These are phyloP conservation scores for Coniella vitis DNA, from an alignment of 2,329 filamentous ascomycete genomes.

Conservation along the genomic window DNA sequence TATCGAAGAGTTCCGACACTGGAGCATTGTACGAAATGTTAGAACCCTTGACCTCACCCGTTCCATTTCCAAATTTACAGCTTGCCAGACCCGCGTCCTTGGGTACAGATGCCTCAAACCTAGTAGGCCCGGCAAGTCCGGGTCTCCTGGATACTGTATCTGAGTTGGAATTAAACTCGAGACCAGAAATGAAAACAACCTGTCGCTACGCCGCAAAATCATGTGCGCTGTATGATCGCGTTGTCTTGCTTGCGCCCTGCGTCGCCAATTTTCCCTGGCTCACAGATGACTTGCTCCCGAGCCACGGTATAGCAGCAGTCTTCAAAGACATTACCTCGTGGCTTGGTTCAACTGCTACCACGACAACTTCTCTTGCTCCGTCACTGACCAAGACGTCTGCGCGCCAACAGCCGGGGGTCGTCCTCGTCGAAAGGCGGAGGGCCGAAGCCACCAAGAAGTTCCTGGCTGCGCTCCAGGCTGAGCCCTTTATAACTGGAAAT, in stretches of 20 bases:
- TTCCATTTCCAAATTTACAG: too few species aligned
- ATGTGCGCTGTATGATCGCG: conserved; percentile 32
- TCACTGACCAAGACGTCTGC: too few species aligned
- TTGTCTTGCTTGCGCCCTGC: conserved; percentile 36
- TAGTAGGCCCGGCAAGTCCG: not conserved
- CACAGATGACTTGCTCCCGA: conserved; percentile 30
- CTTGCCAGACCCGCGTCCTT: too few species aligned
- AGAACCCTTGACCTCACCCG: not conserved
- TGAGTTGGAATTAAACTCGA: not conserved
- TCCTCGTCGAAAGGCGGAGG: conserved; percentile 28
- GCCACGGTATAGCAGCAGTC: conserved; percentile 34
- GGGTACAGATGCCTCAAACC: not conserved
- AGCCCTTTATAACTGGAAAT: conserved; percentile 18
- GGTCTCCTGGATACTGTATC: conserved; percentile 20
- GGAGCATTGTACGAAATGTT: not conserved
- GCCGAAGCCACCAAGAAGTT: conserved; percentile 24
- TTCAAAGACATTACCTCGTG: conserved; percentile 23
- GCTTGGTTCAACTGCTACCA: not conserved
- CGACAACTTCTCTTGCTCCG: too few species aligned
- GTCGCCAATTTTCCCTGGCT: conserved; percentile 31
- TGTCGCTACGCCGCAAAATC: conserved; percentile 28
- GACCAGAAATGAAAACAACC: not conserved
- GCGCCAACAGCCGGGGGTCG: conserved; percentile 21
- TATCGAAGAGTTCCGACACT: not conserved
- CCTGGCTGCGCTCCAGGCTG: conserved; percentile 22